A percentile compares a stretch with the other conserved stretches of the same genome.
These are phyloP conservation scores for Sedum album DNA, from an alignment of 164 flowering plant genomes.

Conservation along the genomic window DNA sequence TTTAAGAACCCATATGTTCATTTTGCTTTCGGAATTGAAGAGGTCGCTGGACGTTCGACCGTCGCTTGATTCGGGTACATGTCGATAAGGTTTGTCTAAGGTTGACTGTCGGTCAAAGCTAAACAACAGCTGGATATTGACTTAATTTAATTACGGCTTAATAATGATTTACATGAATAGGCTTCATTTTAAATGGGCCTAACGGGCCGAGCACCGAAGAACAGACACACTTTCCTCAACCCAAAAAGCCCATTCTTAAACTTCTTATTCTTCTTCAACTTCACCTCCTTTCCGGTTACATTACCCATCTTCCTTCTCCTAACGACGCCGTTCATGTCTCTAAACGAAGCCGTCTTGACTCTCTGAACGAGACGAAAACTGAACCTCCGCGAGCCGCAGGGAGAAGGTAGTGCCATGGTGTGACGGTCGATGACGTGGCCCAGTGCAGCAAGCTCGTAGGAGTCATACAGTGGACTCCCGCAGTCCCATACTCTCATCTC, in stretches of 20 bases:
- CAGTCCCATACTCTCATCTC: constrained; percentile 8
- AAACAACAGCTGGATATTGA: too few relatives aligned
- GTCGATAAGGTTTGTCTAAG: not conserved
- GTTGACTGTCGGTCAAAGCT: too few relatives aligned
- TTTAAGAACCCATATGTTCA: not conserved
- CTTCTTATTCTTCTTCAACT: not conserved
- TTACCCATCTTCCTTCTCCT: not conserved
- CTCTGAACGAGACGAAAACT: not conserved
- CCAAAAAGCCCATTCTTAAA: not conserved
- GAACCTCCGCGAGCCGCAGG: not conserved
- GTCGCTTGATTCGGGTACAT: not conserved
- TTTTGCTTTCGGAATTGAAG: not conserved
- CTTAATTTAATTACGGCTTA: too few relatives aligned
- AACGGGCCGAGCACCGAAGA: not conserved
- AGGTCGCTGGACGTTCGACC: not conserved
- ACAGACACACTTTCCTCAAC: not conserved
- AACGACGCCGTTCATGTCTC: not conserved
- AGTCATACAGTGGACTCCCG: constrained; percentile 11
- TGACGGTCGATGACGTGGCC: constrained; percentile 9
- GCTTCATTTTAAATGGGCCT: not conserved
- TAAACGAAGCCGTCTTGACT: not conserved
- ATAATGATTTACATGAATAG: not conserved
- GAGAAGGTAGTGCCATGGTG: constrained; percentile 5
- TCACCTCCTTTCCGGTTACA: not conserved
- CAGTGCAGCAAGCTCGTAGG: constrained; percentile 7